phyloP scores from a whole-genome alignment of 139 green algal species.

The Volvox africanus region DNA sequence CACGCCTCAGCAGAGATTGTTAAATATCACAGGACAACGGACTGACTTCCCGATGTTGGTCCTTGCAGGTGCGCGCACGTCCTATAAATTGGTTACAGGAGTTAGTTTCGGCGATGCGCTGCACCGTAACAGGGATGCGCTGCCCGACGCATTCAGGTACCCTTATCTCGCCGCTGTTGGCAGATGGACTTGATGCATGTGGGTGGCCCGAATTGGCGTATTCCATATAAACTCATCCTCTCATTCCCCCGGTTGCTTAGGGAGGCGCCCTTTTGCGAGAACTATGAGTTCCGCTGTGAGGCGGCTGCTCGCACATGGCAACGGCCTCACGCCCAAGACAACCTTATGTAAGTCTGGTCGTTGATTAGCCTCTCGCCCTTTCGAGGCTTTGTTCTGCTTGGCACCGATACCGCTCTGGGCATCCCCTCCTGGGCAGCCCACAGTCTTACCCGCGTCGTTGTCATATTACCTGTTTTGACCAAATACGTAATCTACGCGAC shows the following conservation, averaged over 20 bases:
- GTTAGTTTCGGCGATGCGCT: slow-evolving; percentile 74
- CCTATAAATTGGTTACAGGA: slow-evolving; percentile 80
- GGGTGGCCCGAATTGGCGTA: too few relatives aligned
- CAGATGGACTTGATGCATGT: too few relatives aligned
- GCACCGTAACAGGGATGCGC: slow-evolving; percentile 53
- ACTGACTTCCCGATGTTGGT: not conserved
- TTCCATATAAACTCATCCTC: not conserved
- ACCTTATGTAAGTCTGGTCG: slow-evolving; percentile 76
- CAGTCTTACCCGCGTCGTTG: too few relatives aligned
- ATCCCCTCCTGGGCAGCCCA: too few relatives aligned
- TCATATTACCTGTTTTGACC: too few relatives aligned
- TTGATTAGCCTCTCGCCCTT: too few relatives aligned
- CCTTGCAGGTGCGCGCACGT: slow-evolving; percentile 80
- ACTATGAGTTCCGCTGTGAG: slow-evolving; percentile 84
- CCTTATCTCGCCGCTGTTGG: too few relatives aligned
- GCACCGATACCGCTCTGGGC: too few relatives aligned
- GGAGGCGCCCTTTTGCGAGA: slow-evolving; percentile 73
- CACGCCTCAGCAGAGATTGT: not conserved
- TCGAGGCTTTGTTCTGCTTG: too few relatives aligned
- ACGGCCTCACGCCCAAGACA: slow-evolving; percentile 88
- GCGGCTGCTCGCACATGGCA: slow-evolving; percentile 88
- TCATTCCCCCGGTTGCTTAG: not conserved
- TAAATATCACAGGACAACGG: too few relatives aligned
- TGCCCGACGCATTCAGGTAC: slow-evolving; percentile 78
- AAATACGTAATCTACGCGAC: not conserved